Evolutionary conservation across 192 early-diverging fungal genomes (phyloP).

Genomic region (Gonapodya sp.): DNA sequence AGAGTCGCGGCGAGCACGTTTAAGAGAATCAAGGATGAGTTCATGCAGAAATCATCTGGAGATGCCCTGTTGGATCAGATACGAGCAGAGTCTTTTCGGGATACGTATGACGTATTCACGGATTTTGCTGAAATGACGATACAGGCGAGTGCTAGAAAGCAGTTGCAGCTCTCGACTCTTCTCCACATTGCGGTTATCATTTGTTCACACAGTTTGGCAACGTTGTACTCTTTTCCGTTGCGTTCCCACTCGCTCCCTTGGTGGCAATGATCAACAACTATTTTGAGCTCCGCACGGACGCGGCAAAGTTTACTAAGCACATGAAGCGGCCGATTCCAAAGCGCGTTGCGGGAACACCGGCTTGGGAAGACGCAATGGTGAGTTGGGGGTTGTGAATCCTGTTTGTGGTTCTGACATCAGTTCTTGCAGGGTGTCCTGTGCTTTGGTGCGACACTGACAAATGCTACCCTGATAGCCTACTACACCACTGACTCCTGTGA

Average conservation of each 20-base stretch:
- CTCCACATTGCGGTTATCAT: too few species aligned
- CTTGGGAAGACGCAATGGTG: background rate
- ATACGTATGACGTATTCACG: background rate
- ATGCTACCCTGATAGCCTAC: background rate
- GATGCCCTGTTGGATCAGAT: background rate
- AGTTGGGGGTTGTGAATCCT: too few species aligned
- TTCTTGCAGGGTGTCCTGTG: background rate
- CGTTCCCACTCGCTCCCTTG: conserved; percentile 78
- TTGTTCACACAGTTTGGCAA: conserved; percentile 69
- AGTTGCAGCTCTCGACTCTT: too few species aligned
- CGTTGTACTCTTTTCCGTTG: conserved; percentile 70
- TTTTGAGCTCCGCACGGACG: conserved; percentile 82
- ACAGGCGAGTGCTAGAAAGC: too few species aligned
- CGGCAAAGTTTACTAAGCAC: conserved; percentile 71
- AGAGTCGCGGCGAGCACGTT: background rate
- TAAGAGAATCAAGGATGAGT: background rate
- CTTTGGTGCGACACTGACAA: background rate
- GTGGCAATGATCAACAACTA: conserved; percentile 82
- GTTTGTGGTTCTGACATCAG: too few species aligned
- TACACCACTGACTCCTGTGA: background rate
- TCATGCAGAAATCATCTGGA: background rate
- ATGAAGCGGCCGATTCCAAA: conserved; percentile 13
- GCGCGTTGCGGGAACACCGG: background rate
- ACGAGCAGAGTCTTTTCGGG: background rate
- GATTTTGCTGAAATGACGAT: background rate